Evolutionary conservation across 768 basidiomycete species (phyloP), one percentile per base, ranked within the genome.

Genomic region (Mycena maculata): DNA sequence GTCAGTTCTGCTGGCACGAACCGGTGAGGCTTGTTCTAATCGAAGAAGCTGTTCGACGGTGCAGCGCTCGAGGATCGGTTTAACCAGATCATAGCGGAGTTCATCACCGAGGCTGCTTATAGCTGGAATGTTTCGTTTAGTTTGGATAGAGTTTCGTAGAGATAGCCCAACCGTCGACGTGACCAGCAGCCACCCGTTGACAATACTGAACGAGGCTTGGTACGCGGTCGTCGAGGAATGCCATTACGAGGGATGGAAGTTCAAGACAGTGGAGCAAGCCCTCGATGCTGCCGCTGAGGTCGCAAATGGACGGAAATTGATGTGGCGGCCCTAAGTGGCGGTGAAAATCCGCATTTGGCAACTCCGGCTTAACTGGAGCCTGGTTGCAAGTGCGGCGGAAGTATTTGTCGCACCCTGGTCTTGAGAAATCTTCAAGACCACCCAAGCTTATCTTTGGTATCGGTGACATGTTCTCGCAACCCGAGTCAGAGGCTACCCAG

Each of bases 41-140:
- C 86, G 82, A 62, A 85, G 79, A 27, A 95, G 85, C 67, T 90
- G 89, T 65, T 93, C 91, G 68, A 88, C 84, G 61, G 85, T 84
- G 78, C 92, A 94, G 71, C 86, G 85, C 73, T 91, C 88, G 65
- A 95, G 82, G 47, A 95, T 88, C 47, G 93, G 94, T 74, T 85
- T 86, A 67, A 91, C 85, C 55, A 94, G 82, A 47, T 84, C 81
- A 76, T 87, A 91, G 63, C 86, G 86, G 71, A 92, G 66, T 54
- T 85, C 84, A 67, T 86, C 84, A 16, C 91, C 91, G 27, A 95
- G 80, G 73, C 87, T 87, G 55, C 79, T 78, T 69, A 93, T 89
- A 55, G 84, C 93, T 94, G 71, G 65, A 61, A 60, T 55, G 41
- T 47, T 23, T 49, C 36, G 41, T 30, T 20, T 1, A 36, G 31